Evolutionary conservation across 208 protist species (phyloP).

Genomic region (Angomonas desouzai): DNA sequence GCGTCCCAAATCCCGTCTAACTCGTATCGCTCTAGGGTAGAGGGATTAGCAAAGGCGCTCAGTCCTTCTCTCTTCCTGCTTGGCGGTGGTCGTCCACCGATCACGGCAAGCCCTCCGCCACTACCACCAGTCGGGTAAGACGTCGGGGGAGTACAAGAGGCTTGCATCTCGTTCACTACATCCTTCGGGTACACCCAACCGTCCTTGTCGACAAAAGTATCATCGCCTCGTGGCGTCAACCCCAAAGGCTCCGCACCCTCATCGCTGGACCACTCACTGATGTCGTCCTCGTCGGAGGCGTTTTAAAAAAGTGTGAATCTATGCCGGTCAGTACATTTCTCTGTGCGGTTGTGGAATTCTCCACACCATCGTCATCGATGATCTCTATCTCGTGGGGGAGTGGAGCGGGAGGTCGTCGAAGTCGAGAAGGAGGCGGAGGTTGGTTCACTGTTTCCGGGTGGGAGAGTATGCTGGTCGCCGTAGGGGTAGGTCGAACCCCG

Average conservation of each 20-base stretch:
- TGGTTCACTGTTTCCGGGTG: background rate
- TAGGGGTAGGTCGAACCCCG: background rate
- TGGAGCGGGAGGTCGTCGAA: too few relatives aligned
- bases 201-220: constrained; percentile 43
- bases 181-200: constrained; percentile 51
- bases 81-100: constrained; percentile 5
- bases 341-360: background rate
- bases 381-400: background rate
- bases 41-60: background rate
- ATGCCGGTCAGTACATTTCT: background rate
- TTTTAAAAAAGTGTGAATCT: background rate
- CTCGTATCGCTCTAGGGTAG: constrained; percentile 23
- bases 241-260: background rate
- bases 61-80: background rate
- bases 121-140: too few relatives aligned
- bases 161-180: background rate
- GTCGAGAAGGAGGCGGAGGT: background rate
- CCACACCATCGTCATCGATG: background rate
- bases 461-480: background rate
- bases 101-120: background rate
- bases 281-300: background rate
- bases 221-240: background rate
- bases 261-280: background rate
- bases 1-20: constrained; percentile 20
- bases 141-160: background rate